phyloP scores from a whole-genome alignment of 164 flowering plant species.

The Kingdonia uniflora region DNA sequence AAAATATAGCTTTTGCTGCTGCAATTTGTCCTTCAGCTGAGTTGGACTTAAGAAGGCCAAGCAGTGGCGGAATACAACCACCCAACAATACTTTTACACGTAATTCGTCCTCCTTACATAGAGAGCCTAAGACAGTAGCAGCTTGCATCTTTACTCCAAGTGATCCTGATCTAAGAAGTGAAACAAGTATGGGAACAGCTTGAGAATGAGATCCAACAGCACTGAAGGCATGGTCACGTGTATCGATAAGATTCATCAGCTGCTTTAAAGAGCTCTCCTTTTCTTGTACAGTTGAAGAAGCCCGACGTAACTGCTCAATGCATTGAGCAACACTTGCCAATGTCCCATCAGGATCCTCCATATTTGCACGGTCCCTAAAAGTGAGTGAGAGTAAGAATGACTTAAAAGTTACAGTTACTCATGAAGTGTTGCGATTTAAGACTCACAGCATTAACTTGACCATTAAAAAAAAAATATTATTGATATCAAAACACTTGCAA shows the following conservation, averaged over 20 bases:
- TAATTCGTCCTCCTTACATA: constrained; percentile 91
- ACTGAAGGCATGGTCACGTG: constrained; percentile 89
- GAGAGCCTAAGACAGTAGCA: constrained; percentile 83
- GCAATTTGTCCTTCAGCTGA: constrained; percentile 83
- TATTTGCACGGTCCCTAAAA: constrained; percentile 72
- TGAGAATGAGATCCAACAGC: constrained; percentile 99
- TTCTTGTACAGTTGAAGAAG: constrained; percentile 72
- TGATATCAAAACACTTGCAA: too few relatives aligned
- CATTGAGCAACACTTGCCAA: constrained; percentile 97
- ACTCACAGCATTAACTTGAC: neutral
- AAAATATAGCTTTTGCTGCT: constrained; percentile 86
- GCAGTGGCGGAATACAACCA: constrained; percentile 96
- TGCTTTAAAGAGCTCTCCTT: constrained; percentile 72
- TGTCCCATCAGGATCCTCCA: constrained; percentile 99
- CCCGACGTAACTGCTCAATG: constrained; percentile 86
- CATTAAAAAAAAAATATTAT: neutral
- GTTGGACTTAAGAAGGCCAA: constrained; percentile 80
- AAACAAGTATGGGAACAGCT: constrained; percentile 94
- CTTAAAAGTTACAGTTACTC: neutral
- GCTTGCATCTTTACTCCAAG: constrained; percentile 80
- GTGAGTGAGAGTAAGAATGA: neutral
- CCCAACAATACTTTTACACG: constrained; percentile 91
- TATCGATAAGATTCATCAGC: constrained; percentile 68
- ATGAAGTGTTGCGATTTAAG: neutral
- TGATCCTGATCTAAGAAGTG: constrained; percentile 90